phyloP scores from a whole-genome alignment of 1,284 basidiomycete genomes.

The Ceratorhiza oryzae-sativae region DNA sequence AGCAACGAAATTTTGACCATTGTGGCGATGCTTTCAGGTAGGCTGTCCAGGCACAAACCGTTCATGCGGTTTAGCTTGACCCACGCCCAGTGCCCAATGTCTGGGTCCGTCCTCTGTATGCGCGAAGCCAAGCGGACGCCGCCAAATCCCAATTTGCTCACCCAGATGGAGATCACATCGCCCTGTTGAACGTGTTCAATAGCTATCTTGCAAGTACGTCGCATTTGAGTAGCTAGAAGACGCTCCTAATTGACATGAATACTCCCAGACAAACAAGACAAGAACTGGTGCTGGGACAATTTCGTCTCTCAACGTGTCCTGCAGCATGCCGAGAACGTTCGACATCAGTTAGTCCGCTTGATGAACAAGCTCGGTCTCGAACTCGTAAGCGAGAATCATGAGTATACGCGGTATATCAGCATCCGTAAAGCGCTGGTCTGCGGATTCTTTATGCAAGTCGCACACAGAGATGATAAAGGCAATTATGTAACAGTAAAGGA shows the following conservation, averaged over 20 bases:
- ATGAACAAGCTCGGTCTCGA: slow-evolving; percentile 93
- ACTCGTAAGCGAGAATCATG: slow-evolving; percentile 78
- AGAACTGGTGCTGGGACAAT: slow-evolving; percentile 93
- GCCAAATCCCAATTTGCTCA: slow-evolving; percentile 90
- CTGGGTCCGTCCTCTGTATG: slow-evolving; percentile 89
- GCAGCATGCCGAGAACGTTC: slow-evolving; percentile 94
- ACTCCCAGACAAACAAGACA: slow-evolving; percentile 69
- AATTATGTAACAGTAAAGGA: slow-evolving; percentile 92
- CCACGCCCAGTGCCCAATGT: slow-evolving; percentile 90
- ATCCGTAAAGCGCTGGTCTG: slow-evolving; percentile 87
- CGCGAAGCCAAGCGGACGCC: slow-evolving; percentile 87
- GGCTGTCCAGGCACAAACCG: no score
- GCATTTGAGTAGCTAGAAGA: not conserved
- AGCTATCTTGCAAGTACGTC: slow-evolving; percentile 82
- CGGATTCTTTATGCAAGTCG: slow-evolving; percentile 99
- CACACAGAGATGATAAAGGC: slow-evolving; percentile 89
- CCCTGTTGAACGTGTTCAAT: slow-evolving; percentile 95
- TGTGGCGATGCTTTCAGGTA: slow-evolving; percentile 94
- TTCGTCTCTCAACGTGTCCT: slow-evolving; percentile 88
- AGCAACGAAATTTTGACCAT: slow-evolving; percentile 96
- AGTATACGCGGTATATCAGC: slow-evolving; percentile 79
- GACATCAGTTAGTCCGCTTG: slow-evolving; percentile 84
- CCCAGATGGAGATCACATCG: slow-evolving; percentile 95
- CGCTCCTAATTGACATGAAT: slow-evolving; percentile 49
- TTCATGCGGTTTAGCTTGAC: no score